Base-by-base conservation (phyloP, 805 yeast species). In the Candida odintsovae region DNA sequence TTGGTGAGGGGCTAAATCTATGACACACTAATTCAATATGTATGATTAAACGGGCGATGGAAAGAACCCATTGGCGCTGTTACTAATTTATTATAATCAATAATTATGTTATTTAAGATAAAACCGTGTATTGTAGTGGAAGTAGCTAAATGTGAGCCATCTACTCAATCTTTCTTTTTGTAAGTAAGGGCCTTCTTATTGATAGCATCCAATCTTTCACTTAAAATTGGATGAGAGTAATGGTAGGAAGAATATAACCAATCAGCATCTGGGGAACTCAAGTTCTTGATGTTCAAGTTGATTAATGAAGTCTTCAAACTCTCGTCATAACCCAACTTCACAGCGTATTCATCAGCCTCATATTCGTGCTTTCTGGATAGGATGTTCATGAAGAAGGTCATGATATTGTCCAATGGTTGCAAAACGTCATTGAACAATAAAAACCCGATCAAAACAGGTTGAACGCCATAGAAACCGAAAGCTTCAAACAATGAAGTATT, bases 271-370 rank as follows among this genome's bases (percentile, higher is more conserved):
- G 89, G 76, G n/a, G 90, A 77, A 47, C 88, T 75, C 62, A 94
- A 76, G 66, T 94, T 92, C 61, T 89, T 86, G 57, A 80, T 80
- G 60, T 83, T 86, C 52, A 94, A 69, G 52, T 77, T 80, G 61
- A 88, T 83, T 61, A 94, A 76, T 2, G 96, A 82, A 45, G 70
- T 71, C 43, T 85, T 77, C 62, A 94, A 77, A 43, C 81, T 81
- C 28, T 75, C 71, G 9, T 86, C 73, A 62, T 82, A 82, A 22
- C 96, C 96, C 55, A 81, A 76, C 42, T 75, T 71, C 46, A 80
- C 82, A 16, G 98, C 97, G 63, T 77, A 90, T 51, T 75, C 80
- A 65, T 92, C 99, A 16, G 99, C 98, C 68, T 94, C 89, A 61
- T 83, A 94, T 69, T 94, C 99, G 57, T 85, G 86, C 55, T 80